Base-by-base conservation (phyloP, 352 stramenopile genomes). In the Globisporangium spinosum region DNA sequence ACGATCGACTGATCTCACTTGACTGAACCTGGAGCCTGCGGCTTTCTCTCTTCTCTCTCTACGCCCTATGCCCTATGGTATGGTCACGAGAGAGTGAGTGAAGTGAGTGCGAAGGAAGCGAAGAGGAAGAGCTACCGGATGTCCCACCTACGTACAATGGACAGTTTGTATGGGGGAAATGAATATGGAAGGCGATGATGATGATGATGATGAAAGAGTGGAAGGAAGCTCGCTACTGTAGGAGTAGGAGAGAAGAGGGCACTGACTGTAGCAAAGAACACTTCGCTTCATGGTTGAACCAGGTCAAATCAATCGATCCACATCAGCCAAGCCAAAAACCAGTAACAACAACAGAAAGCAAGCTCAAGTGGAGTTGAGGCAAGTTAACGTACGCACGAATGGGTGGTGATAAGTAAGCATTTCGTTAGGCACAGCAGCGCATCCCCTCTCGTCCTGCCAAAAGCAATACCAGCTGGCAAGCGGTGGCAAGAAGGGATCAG, bases 281-380 rank as follows among this genome's bases (percentile, higher is more conserved):
- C 13, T 45, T 43, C 32, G 32, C 32, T 45, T 45, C 38, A 43
- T 43, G 10, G 13, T 15, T 0, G 38, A 45, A 45, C 38, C 38
- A 45, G 38, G 20, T 45, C 12, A 49, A 47, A 47, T 12, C 12
- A 3, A 47, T 20, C 2, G 40, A n/a, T 49, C 15, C 13, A 49
- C 40, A n/a, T 9, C 7, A 13, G 38, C 12, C 54, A 25, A 58
- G 38, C 53, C 53, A 58, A 15, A 25, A 58, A 58, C 53, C 53
- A 58, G 15, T 12, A 58, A 22, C 53, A n/a, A 3, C 23, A 58
- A 25, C 40, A 40, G 15, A 25, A 59, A 27, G 29, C 29, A 25
- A 59, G 54, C 54, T 59, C 54, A 59, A 59, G 54, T 59, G 25
- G 25, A 59, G 13, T 59, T 59, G 54, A 59, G 53, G 23, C 15